These are phyloP conservation scores for Papiliotrema flavescens DNA, from an alignment of 1,284 basidiomycete species.

Conservation along the genomic window DNA sequence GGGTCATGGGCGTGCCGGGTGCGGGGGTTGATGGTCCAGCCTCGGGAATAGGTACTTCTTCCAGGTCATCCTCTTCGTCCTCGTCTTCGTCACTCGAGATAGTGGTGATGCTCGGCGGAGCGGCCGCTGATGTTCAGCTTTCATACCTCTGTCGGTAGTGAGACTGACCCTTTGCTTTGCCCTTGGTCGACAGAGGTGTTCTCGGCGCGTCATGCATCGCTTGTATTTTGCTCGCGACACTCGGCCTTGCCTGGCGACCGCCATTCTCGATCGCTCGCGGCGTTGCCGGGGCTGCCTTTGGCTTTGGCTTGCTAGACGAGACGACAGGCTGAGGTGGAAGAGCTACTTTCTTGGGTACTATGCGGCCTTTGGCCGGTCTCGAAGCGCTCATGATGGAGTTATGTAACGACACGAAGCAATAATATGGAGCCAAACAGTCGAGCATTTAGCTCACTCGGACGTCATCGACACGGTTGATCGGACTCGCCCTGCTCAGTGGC, in stretches of 20 bases:
- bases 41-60: conserved; percentile 43
- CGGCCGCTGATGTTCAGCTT: background rate
- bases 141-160: background rate
- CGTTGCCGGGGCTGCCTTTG: no score
- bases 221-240: background rate
- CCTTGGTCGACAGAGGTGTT: background rate
- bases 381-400: no score
- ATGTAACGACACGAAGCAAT: no score
- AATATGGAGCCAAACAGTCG: conserved; percentile 1
- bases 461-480: background rate
- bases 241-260: background rate
- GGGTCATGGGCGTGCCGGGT: conserved; percentile 23
- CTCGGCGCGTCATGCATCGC: no score
- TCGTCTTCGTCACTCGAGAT: conserved; percentile 4
- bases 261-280: background rate
- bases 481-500: background rate
- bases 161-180: background rate
- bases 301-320: background rate
- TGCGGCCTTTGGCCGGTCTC: no score
- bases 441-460: background rate
- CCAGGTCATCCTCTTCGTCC: conserved; percentile 43
- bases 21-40: conserved; percentile 25
- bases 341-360: background rate
- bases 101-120: no score
- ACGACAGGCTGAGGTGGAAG: background rate